A percentile compares a stretch with the other conserved stretches of the same genome.
Conservation (phyloP, 495 filamentous ascomycete species). For the Haplographium delicatum region DNA sequence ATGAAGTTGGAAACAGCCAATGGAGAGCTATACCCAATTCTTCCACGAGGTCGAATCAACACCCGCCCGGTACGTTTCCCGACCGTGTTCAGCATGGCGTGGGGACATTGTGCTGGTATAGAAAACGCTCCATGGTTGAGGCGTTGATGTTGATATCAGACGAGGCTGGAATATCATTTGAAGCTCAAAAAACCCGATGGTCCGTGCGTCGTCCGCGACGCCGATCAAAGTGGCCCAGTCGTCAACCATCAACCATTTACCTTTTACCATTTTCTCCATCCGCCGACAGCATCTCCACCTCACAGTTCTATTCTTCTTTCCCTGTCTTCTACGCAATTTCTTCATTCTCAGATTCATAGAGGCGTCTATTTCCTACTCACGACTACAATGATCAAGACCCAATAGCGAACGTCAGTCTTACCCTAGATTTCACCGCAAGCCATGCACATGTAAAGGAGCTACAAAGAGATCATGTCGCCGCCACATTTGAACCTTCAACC, state of each 20-base stretch:
- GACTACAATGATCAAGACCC: not conserved
- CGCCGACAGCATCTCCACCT: not conserved
- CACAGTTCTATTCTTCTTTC: no score
- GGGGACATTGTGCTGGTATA: slow-evolving; percentile 16
- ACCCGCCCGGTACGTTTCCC: not conserved
- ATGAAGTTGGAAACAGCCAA: not conserved
- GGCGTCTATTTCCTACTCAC: slow-evolving; percentile 19
- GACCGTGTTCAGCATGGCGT: slow-evolving; percentile 1
- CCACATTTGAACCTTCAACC: slow-evolving; percentile 23
- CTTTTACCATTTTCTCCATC: slow-evolving; percentile 7
- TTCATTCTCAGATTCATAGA: no score
- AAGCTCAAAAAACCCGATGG: not conserved
- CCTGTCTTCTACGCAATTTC: slow-evolving; percentile 32
- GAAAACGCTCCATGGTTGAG: slow-evolving; percentile 11
- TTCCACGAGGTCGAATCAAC: not conserved
- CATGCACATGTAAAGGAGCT: slow-evolving; percentile 10
- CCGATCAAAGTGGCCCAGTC: no score
- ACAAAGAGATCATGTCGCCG: slow-evolving; percentile 17
- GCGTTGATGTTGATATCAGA: not conserved
- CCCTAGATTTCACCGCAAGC: not conserved
- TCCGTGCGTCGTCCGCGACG: slow-evolving; percentile 2
- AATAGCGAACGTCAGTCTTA: not conserved
- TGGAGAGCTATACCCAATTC: not conserved
- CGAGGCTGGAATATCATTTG: not conserved
- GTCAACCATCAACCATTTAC: no score